These are phyloP conservation scores for Wickerhamiella brachini DNA, from an alignment of 805 yeast species.

Conservation along the genomic window DNA sequence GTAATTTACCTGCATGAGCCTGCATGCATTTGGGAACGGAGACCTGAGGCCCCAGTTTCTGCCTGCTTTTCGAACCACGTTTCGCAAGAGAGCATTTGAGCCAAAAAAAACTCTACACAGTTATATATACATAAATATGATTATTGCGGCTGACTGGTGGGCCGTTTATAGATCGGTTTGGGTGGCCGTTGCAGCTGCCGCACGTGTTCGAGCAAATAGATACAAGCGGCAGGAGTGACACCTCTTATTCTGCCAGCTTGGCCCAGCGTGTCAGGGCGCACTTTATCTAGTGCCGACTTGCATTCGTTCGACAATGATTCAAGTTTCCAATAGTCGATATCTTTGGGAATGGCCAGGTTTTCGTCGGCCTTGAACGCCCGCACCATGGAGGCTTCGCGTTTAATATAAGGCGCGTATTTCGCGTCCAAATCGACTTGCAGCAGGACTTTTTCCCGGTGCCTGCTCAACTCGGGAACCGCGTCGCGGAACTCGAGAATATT, in stretches of 20 bases:
- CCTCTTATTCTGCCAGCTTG: slow-evolving; percentile 94
- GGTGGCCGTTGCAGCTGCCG: slow-evolving; percentile 6
- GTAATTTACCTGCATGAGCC: not conserved
- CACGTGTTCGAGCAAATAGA: slow-evolving; percentile 45
- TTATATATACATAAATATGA: too few relatives aligned
- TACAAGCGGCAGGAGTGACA: slow-evolving; percentile 82
- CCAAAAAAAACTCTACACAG: too few relatives aligned
- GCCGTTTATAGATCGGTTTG: not conserved
- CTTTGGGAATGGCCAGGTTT: slow-evolving; percentile 49
- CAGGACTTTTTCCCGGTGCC: slow-evolving; percentile 33
- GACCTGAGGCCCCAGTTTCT: too few relatives aligned
- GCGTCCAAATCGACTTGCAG: slow-evolving; percentile 65
- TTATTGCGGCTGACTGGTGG: not conserved
- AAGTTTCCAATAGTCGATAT: slow-evolving; percentile 45
- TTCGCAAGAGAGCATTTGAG: too few relatives aligned
- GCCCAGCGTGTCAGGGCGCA: slow-evolving; percentile 82
- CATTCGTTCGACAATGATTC: slow-evolving; percentile 68
- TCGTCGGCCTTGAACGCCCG: slow-evolving; percentile 79
- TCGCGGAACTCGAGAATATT: slow-evolving; percentile 36
- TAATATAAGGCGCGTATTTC: slow-evolving; percentile 66
- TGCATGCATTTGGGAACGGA: too few relatives aligned
- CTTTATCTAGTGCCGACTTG: slow-evolving; percentile 48
- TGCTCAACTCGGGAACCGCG: slow-evolving; percentile 27
- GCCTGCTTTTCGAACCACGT: too few relatives aligned
- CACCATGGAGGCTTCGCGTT: slow-evolving; percentile 56